Percentiles rank a stretch among this genome's conserved stretches.
phyloP scores from a whole-genome alignment of 164 flowering plant genomes.

The Piper longum region DNA sequence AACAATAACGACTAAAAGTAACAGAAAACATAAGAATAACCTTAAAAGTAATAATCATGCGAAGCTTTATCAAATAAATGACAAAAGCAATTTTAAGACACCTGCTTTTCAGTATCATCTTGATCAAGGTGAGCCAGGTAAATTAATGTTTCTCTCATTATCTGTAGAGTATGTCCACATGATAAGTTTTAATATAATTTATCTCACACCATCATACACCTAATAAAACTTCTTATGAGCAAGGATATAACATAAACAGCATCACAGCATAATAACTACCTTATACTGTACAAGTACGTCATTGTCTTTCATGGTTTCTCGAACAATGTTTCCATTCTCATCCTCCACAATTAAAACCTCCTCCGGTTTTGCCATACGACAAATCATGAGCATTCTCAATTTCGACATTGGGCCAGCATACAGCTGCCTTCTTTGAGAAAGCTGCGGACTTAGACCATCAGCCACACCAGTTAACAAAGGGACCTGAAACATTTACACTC shows the following conservation, averaged over 20 bases:
- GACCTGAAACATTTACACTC: conserved; percentile 24
- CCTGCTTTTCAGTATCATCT: conserved; percentile 98
- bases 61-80: not conserved
- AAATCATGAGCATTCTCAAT: conserved; percentile 84
- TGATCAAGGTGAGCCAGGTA: conserved; percentile 96
- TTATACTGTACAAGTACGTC: conserved; percentile 98
- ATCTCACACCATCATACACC: not conserved
- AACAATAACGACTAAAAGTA: not conserved
- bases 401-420: conserved; percentile 82
- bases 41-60: too few species aligned
- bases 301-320: conserved; percentile 99
- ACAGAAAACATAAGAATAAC: too few species aligned
- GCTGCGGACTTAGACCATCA: conserved; percentile 73
- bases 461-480: conserved; percentile 51
- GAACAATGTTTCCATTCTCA: conserved; percentile 99
- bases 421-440: conserved; percentile 67
- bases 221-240: not conserved
- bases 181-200: not conserved
- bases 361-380: conserved; percentile 99
- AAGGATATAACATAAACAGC: not conserved
- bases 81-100: conserved; percentile 3
- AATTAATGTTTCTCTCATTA: conserved; percentile 90
- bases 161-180: conserved; percentile 30
- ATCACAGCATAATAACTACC: conserved; percentile 21
- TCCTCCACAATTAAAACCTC: conserved; percentile 97